These are phyloP conservation scores for Pseudocohnilembus persalinus DNA, from an alignment of 169 alveolate genomes.

Conservation along the genomic window DNA sequence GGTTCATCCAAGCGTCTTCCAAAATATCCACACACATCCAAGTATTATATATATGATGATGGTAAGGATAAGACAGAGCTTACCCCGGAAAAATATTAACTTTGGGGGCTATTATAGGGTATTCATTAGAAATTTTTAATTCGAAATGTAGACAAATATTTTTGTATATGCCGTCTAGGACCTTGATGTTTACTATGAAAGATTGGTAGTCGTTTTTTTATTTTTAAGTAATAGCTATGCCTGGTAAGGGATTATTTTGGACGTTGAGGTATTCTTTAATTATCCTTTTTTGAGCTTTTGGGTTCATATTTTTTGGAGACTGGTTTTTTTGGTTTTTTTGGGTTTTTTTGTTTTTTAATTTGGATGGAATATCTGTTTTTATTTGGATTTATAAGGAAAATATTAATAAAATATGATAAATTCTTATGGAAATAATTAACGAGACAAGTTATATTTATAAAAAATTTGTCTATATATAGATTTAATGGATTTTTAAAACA, in stretches of 20 bases:
- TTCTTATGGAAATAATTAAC: no score
- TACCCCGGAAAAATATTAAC: not conserved
- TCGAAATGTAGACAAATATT: not conserved
- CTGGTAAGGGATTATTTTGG: not conserved
- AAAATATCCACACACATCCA: not conserved
- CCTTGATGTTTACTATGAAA: not conserved
- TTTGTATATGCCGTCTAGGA: not conserved
- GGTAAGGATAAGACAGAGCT: not conserved
- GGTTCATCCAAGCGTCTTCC: not conserved
- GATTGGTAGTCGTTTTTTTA: not conserved
- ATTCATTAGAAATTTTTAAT: no score
- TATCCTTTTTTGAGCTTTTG: no score
- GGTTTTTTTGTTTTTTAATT: no score
- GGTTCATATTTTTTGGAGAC: no score
- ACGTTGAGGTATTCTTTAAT: not conserved
- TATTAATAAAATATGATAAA: no score
- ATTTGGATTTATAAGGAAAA: no score
- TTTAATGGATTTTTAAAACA: no score
- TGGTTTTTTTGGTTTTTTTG: no score
- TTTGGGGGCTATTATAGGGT: not conserved
- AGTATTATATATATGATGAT: not conserved
- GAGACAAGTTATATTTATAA: no score
- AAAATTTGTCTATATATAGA: no score
- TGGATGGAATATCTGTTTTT: no score
- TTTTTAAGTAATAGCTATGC: not conserved